Percentiles rank a stretch among this genome's conserved stretches.
phyloP scores from a whole-genome alignment of 805 yeast species.

The Wickerhamomyces rabaulensis region DNA sequence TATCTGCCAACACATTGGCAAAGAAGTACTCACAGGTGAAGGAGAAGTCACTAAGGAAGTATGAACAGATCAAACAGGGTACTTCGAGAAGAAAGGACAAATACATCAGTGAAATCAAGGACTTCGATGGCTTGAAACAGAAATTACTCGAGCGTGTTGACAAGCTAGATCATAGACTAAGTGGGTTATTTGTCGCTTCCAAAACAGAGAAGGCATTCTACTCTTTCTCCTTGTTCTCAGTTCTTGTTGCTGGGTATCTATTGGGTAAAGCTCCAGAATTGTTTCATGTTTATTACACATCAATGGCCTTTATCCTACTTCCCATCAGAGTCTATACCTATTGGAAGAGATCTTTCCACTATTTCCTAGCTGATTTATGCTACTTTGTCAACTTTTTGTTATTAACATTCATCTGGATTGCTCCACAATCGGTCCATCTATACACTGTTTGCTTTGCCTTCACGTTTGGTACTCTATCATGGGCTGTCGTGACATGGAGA shows the following conservation, averaged over 20 bases:
- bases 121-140: conserved; percentile 22
- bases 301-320: conserved; percentile 54
- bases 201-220: conserved; percentile 76
- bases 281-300: conserved; percentile 74
- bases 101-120: conserved; percentile 16
- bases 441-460: conserved; percentile 83
- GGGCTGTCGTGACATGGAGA: conserved; percentile 95
- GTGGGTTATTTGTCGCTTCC: conserved; percentile 35
- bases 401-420: conserved; percentile 72
- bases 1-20: conserved; percentile 20
- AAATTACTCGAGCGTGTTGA: conserved; percentile 28
- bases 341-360: conserved; percentile 74
- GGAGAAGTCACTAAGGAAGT: conserved; percentile 15
- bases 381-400: conserved; percentile 79
- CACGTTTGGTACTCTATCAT: conserved; percentile 82
- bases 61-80: conserved; percentile 17
- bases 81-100: conserved; percentile 15
- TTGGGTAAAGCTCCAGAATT: conserved; percentile 74
- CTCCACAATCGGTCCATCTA: conserved; percentile 66
- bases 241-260: conserved; percentile 68
- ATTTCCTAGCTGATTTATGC: conserved; percentile 88
- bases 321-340: conserved; percentile 84
- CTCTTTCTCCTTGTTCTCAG: conserved; percentile 60
- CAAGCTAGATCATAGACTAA: conserved; percentile 32
- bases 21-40: conserved; percentile 23